phyloP scores from a whole-genome alignment of 768 basidiomycete genomes.

The Serendipita sp. region DNA sequence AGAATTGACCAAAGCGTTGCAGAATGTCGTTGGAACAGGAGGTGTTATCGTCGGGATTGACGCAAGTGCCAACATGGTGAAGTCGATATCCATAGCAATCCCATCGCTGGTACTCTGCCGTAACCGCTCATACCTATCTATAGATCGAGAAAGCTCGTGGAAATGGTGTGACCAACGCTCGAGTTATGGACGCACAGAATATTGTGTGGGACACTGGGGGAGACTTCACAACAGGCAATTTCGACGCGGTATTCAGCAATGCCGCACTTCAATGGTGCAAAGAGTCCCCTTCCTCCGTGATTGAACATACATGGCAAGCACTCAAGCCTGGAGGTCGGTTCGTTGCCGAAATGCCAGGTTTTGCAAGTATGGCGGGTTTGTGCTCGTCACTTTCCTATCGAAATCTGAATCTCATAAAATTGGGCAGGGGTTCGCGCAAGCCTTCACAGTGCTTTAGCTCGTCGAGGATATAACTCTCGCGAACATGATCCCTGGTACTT shows the following conservation, averaged over 20 bases:
- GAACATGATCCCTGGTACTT: slow-evolving; percentile 73
- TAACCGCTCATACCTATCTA: no score
- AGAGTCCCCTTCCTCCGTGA: slow-evolving; percentile 45
- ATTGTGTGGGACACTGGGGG: slow-evolving; percentile 11
- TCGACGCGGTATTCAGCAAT: slow-evolving; percentile 63
- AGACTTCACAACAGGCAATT: neutral
- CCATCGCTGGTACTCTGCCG: neutral
- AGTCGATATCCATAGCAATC: slow-evolving; percentile 10
- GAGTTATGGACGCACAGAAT: slow-evolving; percentile 29
- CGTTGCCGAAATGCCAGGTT: slow-evolving; percentile 64
- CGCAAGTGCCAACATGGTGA: slow-evolving; percentile 55
- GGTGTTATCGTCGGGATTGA: slow-evolving; percentile 58
- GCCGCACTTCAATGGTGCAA: slow-evolving; percentile 82
- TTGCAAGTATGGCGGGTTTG: slow-evolving; percentile 32
- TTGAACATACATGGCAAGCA: slow-evolving; percentile 40
- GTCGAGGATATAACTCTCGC: slow-evolving; percentile 41
- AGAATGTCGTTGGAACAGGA: slow-evolving; percentile 29
- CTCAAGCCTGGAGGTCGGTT: slow-evolving; percentile 59
- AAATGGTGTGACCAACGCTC: slow-evolving; percentile 31
- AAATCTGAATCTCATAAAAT: no score
- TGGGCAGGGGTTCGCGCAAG: slow-evolving; percentile 28
- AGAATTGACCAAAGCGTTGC: slow-evolving; percentile 48
- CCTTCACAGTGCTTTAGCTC: slow-evolving; percentile 36
- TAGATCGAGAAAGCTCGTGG: slow-evolving; percentile 40
- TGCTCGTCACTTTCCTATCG: neutral